Percentiles rank a stretch among this genome's conserved stretches.
phyloP scores from a whole-genome alignment of 2,329 filamentous ascomycete genomes.

The Ceratocystis variospora region DNA sequence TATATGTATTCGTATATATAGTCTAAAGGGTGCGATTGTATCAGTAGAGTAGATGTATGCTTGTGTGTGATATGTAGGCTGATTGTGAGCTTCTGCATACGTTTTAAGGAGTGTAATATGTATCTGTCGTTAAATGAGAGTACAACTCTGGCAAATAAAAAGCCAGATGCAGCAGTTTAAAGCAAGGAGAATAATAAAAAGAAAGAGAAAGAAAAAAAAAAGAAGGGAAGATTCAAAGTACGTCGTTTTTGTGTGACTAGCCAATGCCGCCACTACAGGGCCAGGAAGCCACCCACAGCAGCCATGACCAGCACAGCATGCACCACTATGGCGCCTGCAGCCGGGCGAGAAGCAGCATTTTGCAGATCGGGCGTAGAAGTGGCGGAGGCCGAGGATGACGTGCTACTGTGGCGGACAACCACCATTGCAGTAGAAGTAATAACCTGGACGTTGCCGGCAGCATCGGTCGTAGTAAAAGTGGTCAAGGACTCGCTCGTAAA shows the following conservation, averaged over 20 bases:
- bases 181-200: background rate
- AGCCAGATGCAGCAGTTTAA: background rate
- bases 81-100: background rate
- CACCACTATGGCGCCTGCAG: conserved; percentile 17
- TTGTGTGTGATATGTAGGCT: background rate
- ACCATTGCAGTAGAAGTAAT: conserved; percentile 38
- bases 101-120: background rate
- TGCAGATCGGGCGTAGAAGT: conserved; percentile 27
- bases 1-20: background rate
- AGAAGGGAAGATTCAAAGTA: background rate
- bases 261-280: background rate
- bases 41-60: background rate
- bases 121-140: background rate
- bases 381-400: conserved; percentile 20
- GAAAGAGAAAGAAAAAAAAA: background rate
- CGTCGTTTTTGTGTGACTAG: background rate
- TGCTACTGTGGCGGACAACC: conserved; percentile 29
- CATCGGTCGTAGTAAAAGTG: conserved; percentile 34
- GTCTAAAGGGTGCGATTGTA: background rate
- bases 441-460: conserved; percentile 32
- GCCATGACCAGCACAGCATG: conserved; percentile 19
- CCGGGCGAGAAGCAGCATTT: conserved; percentile 25
- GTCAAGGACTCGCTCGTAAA: conserved; percentile 26
- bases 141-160: background rate
- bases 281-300: conserved; percentile 22